Conservation (phyloP, 805 yeast species). For the Lipomyces sp. region DNA sequence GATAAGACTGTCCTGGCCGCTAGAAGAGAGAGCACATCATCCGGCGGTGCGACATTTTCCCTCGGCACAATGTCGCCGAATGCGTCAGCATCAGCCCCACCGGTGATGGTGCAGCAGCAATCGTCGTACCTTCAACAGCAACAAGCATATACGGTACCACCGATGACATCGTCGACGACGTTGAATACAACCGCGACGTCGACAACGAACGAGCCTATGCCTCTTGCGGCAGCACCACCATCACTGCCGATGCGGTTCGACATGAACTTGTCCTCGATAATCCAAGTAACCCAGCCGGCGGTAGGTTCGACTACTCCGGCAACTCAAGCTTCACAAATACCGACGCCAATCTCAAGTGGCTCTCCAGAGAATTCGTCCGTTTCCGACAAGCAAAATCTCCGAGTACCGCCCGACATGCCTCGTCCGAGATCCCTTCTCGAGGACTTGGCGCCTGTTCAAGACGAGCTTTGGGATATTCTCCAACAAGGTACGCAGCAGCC, state of each 20-base stretch:
- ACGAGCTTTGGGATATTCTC: constrained; percentile 34
- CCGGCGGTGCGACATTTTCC: background rate
- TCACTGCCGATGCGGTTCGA: constrained; percentile 16
- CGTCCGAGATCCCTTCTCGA: constrained; percentile 5
- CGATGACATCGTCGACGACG: background rate
- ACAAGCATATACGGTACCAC: background rate
- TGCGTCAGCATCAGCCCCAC: background rate
- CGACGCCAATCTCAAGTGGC: constrained; percentile 1
- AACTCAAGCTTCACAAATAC: constrained; percentile 5
- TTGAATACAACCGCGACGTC: background rate
- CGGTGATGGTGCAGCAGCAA: background rate
- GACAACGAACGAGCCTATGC: background rate
- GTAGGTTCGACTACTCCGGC: background rate
- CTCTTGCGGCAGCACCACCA: no score
- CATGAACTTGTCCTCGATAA: constrained; percentile 26
- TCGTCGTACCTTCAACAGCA: background rate
- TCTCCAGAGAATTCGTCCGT: constrained; percentile 2
- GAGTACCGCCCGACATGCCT: background rate
- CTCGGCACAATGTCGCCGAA: background rate
- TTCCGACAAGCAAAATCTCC: background rate
- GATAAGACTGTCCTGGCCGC: constrained; percentile 1
- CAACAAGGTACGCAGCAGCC: constrained; percentile 28
- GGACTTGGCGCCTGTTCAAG: constrained; percentile 29
- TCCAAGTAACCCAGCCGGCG: constrained; percentile 14
- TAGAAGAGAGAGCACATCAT: background rate